Percentiles rank a stretch among this genome's conserved stretches.
These are phyloP conservation scores for Firmiana major DNA, from an alignment of 345 rosid species.

Conservation along the genomic window DNA sequence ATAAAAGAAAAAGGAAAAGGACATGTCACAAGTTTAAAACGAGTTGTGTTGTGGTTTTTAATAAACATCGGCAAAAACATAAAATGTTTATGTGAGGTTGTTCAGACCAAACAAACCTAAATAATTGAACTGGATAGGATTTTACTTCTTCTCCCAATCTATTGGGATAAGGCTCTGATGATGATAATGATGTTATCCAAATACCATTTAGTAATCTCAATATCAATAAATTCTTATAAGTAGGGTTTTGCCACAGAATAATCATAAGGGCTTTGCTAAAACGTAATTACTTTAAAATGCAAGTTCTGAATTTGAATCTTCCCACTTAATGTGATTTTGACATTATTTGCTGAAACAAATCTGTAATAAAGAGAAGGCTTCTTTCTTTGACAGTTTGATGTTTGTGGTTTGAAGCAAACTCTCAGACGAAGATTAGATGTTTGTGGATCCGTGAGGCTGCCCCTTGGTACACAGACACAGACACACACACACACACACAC, in stretches of 20 bases:
- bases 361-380: neutral
- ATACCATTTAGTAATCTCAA: neutral
- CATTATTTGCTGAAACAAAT: neutral
- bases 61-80: neutral
- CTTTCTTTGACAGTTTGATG: neutral
- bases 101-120: neutral
- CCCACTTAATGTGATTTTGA: neutral
- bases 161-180: too few relatives aligned
- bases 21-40: neutral
- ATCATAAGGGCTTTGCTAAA: neutral
- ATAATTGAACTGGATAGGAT: neutral
- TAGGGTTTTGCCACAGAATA: neutral
- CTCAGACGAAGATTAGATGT: neutral
- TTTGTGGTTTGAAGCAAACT: neutral
- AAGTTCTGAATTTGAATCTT: neutral
- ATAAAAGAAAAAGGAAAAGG: neutral
- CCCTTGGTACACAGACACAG: neutral
- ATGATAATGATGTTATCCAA: neutral
- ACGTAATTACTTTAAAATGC: neutral
- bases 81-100: neutral
- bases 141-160: too few relatives aligned
- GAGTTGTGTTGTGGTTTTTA: neutral
- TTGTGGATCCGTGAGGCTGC: neutral
- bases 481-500: too few relatives aligned
- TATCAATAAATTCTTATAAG: neutral